Evolutionary conservation across 2,329 filamentous ascomycete species (phyloP), one percentile per base, ranked within the genome.

Genomic region (Alternaria alternata): DNA sequence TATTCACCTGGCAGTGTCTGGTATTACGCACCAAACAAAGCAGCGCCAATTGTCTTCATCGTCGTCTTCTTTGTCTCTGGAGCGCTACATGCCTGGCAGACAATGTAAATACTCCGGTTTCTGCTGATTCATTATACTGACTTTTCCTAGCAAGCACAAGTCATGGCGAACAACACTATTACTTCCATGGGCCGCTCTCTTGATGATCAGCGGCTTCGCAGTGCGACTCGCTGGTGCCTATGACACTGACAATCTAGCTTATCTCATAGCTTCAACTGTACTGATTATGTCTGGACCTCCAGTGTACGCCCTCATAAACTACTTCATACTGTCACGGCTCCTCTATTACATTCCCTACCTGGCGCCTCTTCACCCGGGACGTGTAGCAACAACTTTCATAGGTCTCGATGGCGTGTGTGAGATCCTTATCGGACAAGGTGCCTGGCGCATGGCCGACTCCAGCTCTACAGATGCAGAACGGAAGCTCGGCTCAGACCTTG

Each of bases 271-370:
- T 7, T 78, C 78, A n/a, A 74, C 72, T 16, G 76, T 81, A 0
- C 71, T 82, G 7, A 74, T 80, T 36, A 71, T 81, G 68, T 75
- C 71, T 7, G 75, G 75, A 51, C 82, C 80, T 47, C 88, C 88
- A 0, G 78, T 90, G 4, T 84, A 89, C 41, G 86, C 87, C 53
- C 80, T 87, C 3, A 82, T 85, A 56, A 88, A 89, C 69, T 89
- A 89, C 74, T 83, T 87, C 66, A 82, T 88, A 56, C 83, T 90
- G 24, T 84, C 84, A 2, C 83, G 87, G 4, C 80, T 88, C 12
- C 80, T 90, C 20, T 86, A 85, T 72, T 90, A 89, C 73, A 80
- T 87, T 3, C 87, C 87, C 0, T 86, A 88, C 69, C 81, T 85
- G 57, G 81, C 87, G 0, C 87, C 86, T 0, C 81, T 87, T 34